A percentile compares a stretch with the other conserved stretches of the same genome.
These are phyloP conservation scores for Helminthosporium solani DNA, from an alignment of 2,329 filamentous ascomycete species.

Conservation along the genomic window DNA sequence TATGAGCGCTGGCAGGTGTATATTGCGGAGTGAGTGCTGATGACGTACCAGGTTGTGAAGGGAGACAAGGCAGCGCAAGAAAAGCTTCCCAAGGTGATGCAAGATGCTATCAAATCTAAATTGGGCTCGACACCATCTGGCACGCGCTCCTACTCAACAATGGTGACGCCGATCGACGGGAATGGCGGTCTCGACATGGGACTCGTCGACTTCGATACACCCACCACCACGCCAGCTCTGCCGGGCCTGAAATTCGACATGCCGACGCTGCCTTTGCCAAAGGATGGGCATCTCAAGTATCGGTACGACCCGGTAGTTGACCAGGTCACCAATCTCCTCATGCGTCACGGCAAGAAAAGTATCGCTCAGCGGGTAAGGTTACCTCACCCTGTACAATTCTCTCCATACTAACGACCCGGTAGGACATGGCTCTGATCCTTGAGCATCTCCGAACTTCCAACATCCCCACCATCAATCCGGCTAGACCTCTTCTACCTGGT, in stretches of 20 bases:
- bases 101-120: slow-evolving; percentile 58
- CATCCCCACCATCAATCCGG: slow-evolving; percentile 71
- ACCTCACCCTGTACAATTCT: slow-evolving; percentile 8
- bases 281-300: slow-evolving; percentile 66
- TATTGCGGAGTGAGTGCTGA: slow-evolving; percentile 12
- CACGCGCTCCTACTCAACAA: slow-evolving; percentile 60
- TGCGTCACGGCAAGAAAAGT: slow-evolving; percentile 87
- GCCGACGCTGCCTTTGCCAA: slow-evolving; percentile 66
- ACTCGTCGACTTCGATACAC: slow-evolving; percentile 27
- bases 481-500: slow-evolving; percentile 71
- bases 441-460: slow-evolving; percentile 80
- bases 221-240: slow-evolving; percentile 19
- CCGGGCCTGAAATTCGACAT: slow-evolving; percentile 75
- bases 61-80: slow-evolving; percentile 62
- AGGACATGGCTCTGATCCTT: slow-evolving; percentile 86
- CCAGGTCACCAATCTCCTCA: slow-evolving; percentile 87
- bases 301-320: slow-evolving; percentile 83
- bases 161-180: slow-evolving; percentile 24
- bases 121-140: slow-evolving; percentile 41
- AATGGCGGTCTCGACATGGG: slow-evolving; percentile 27
- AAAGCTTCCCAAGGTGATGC: slow-evolving; percentile 66
- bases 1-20: slow-evolving; percentile 31
- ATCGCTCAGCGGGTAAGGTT: slow-evolving; percentile 79
- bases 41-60: slow-evolving; percentile 56
- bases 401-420: slow-evolving; percentile 3